Evolutionary conservation across 2,329 filamentous ascomycete species (phyloP).

Genomic region (Pleomassaria siparia): DNA sequence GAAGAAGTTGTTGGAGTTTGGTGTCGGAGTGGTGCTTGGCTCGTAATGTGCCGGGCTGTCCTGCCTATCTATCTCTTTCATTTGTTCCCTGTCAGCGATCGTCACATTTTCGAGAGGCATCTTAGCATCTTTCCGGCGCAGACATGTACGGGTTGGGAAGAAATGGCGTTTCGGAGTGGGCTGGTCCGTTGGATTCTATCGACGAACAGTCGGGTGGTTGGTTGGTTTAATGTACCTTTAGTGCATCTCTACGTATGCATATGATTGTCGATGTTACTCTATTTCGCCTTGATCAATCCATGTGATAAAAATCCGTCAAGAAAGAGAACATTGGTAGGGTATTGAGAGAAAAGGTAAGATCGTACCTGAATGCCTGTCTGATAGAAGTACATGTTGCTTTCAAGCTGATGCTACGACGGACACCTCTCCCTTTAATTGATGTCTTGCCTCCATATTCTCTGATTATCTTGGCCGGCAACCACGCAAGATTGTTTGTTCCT

Average conservation of each 20-base stretch:
- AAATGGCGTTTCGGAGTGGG: neutral
- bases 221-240: slow-evolving; percentile 1
- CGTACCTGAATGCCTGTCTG: neutral
- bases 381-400: neutral
- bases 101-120: slow-evolving; percentile 11
- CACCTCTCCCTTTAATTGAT: no score
- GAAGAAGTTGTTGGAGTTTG: neutral
- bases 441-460: no score
- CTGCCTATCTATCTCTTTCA: slow-evolving; percentile 23
- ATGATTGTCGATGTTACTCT: neutral
- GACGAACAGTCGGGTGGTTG: no score
- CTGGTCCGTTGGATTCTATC: neutral
- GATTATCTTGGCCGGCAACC: no score
- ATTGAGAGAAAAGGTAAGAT: neutral
- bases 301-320: no score
- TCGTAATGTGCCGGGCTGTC: slow-evolving; percentile 7
- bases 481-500: no score
- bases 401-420: no score
- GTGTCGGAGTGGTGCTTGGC: neutral
- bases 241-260: slow-evolving; percentile 1
- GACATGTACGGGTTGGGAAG: neutral
- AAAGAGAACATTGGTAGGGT: no score
- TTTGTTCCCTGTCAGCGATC: slow-evolving; percentile 24
- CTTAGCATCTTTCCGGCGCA: slow-evolving; percentile 7
- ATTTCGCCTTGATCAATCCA: no score